Evolutionary conservation across 1,139 yeast species (phyloP).

Genomic region (Scheffersomyces lignicola): DNA sequence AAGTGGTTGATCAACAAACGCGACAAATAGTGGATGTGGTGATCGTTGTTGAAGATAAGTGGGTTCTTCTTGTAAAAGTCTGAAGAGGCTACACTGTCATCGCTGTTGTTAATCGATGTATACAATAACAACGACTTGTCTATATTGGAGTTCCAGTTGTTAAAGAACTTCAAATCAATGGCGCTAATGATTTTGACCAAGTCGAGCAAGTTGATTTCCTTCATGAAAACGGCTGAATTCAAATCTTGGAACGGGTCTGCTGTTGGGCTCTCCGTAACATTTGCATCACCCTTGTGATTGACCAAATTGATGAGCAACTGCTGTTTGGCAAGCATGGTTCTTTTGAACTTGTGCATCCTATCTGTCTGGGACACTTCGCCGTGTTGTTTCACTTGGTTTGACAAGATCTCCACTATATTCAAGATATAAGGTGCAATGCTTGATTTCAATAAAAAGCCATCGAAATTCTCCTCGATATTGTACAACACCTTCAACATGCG

Average conservation of each 20-base stretch:
- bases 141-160: constrained; percentile 72
- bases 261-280: constrained; percentile 7
- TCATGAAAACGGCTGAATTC: constrained; percentile 37
- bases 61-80: constrained; percentile 45
- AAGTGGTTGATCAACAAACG: constrained; percentile 70
- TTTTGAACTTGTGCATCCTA: constrained; percentile 24
- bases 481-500: constrained; percentile 39
- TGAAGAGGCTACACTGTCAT: constrained; percentile 1
- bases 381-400: constrained; percentile 11
- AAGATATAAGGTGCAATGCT: constrained; percentile 43
- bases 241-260: constrained; percentile 33
- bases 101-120: constrained; percentile 24
- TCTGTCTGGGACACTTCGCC: constrained; percentile 5
- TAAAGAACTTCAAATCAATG: constrained; percentile 57
- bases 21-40: constrained; percentile 76
- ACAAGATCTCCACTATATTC: constrained; percentile 31
- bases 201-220: constrained; percentile 44
- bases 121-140: constrained; percentile 43
- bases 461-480: constrained; percentile 34
- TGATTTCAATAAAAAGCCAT: constrained; percentile 40
- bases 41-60: constrained; percentile 62
- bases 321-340: constrained; percentile 35
- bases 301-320: constrained; percentile 35
- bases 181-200: constrained; percentile 57
- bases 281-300: constrained; percentile 12